Evolutionary conservation across 495 filamentous ascomycete genomes (phyloP).

Genomic region (Trypethelium eluteriae): DNA sequence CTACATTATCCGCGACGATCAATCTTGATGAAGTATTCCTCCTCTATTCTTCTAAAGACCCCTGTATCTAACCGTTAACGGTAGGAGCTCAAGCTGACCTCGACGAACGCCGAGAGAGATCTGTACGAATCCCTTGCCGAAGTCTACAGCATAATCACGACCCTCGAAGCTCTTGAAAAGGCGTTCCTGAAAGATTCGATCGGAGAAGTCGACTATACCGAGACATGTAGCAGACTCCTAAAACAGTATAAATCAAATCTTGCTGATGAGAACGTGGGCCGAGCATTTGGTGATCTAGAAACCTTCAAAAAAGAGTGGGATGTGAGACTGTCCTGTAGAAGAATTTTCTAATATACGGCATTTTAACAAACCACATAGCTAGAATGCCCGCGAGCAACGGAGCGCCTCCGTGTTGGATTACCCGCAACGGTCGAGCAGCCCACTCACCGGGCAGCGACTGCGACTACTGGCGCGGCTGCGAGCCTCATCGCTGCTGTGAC

Average conservation of each 20-base stretch:
- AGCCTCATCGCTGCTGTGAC: conserved; percentile 77
- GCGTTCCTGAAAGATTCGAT: conserved; percentile 96
- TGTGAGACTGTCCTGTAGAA: conserved; percentile 43
- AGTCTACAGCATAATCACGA: conserved; percentile 94
- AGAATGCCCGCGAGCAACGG: conserved; percentile 88
- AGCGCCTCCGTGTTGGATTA: conserved; percentile 83
- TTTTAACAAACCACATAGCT: conserved; percentile 46
- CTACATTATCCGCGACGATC: conserved; percentile 71
- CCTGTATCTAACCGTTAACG: background rate
- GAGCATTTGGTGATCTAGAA: conserved; percentile 78
- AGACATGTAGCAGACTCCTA: conserved; percentile 82
- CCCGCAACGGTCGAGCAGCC: conserved; percentile 52
- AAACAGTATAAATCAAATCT: conserved; percentile 96
- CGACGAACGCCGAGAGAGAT: conserved; percentile 78
- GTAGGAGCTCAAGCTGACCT: conserved; percentile 86
- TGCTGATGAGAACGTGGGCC: conserved; percentile 73
- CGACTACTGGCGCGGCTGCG: conserved; percentile 51
- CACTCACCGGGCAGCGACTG: conserved; percentile 35
- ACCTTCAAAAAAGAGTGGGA: conserved; percentile 91
- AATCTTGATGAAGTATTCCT: conserved; percentile 77
- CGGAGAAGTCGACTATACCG: conserved; percentile 83
- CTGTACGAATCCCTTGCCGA: conserved; percentile 94
- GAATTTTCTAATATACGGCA: background rate
- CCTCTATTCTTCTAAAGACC: background rate
- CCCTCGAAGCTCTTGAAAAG: conserved; percentile 90